These are phyloP conservation scores for Amoebophrya sp. DNA, from an alignment of 169 alveolate species.

Conservation along the genomic window DNA sequence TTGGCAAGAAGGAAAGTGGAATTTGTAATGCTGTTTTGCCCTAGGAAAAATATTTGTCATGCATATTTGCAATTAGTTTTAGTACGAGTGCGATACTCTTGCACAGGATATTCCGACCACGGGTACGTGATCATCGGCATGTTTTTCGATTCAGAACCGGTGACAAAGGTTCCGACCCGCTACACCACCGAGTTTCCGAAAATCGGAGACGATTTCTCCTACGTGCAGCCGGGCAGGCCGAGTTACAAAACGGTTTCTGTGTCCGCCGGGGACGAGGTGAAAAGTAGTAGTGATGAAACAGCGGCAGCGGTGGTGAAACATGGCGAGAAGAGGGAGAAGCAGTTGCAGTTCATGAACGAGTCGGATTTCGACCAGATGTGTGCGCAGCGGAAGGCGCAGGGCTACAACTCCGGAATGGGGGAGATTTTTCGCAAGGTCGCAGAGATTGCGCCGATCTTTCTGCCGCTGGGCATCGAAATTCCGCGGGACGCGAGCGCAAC, in stretches of 20 bases:
- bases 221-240: not conserved
- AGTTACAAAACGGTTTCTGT: not conserved
- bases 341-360: not conserved
- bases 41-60: too few relatives aligned
- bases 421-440: not conserved
- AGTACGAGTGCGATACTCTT: too few relatives aligned
- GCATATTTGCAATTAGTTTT: too few relatives aligned
- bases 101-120: not conserved
- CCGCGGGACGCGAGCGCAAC: not conserved
- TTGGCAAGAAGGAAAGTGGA: too few relatives aligned
- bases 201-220: not conserved
- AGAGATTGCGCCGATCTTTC: not conserved
- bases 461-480: not conserved
- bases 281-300: too few relatives aligned
- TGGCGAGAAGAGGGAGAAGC: not conserved
- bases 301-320: too few relatives aligned
- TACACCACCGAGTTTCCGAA: not conserved
- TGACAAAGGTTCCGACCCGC: not conserved
- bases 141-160: not conserved
- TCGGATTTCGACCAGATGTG: not conserved
- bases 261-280: too few relatives aligned
- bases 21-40: too few relatives aligned
- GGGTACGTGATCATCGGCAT: not conserved
- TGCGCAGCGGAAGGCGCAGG: not conserved
- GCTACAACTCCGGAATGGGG: constrained; percentile 9